Conservation (phyloP, 106 monocot genomes). For the Platanthera guangdongensis region DNA sequence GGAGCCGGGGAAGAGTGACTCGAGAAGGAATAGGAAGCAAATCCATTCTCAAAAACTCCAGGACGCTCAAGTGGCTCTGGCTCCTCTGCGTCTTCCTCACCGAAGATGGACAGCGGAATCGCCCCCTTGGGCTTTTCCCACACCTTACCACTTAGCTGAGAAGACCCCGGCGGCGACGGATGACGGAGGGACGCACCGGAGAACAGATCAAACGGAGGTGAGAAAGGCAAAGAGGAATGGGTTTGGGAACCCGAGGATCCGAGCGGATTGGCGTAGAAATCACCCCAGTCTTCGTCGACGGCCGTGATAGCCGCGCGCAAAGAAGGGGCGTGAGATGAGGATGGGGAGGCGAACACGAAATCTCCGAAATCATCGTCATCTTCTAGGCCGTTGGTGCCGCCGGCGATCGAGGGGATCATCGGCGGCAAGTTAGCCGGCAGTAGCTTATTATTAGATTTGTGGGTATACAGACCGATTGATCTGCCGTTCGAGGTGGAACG, state of each 20-base stretch:
- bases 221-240: background rate
- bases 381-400: background rate
- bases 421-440: constrained; percentile 1
- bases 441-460: background rate
- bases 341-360: constrained; percentile 6
- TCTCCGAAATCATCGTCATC: constrained; percentile 11
- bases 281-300: constrained; percentile 2
- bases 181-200: background rate
- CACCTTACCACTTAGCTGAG: background rate
- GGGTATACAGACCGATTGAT: background rate
- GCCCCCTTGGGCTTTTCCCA: background rate
- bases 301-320: background rate
- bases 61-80: background rate
- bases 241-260: background rate
- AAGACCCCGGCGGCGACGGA: background rate
- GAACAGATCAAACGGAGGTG: background rate
- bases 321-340: background rate
- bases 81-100: constrained; percentile 3
- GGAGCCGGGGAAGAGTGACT: background rate
- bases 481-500: constrained; percentile 1
- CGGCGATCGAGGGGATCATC: background rate
- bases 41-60: constrained; percentile 6
- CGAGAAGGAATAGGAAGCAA: background rate
- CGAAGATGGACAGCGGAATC: constrained; percentile 7
- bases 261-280: background rate